These are phyloP conservation scores for Paxillus involutus DNA, from an alignment of 768 basidiomycete genomes.

Conservation along the genomic window DNA sequence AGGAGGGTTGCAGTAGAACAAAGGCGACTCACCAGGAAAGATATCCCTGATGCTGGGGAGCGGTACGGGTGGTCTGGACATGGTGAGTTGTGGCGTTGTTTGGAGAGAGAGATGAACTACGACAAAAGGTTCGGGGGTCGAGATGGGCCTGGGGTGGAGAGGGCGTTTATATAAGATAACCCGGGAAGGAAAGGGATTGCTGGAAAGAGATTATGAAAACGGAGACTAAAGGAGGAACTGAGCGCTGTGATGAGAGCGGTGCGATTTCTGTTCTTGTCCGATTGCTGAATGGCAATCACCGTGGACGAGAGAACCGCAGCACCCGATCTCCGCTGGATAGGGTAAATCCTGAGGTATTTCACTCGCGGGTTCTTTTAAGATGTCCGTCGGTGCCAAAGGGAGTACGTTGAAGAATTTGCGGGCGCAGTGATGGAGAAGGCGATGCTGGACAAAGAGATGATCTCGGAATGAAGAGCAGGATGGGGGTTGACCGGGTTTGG, in stretches of 20 bases:
- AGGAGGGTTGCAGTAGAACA: not conserved
- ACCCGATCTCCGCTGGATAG: conserved; percentile 17
- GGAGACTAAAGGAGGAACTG: conserved; percentile 23
- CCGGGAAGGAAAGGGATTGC: conserved; percentile 2
- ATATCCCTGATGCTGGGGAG: conserved; percentile 55
- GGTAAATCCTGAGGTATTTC: conserved; percentile 21
- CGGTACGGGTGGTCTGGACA: conserved; percentile 29
- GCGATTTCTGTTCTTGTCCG: conserved; percentile 7
- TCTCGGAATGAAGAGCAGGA: not conserved
- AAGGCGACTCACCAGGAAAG: conserved; percentile 45
- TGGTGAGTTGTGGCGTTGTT: not conserved
- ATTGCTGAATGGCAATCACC: conserved; percentile 24
- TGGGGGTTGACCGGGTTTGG: too few species aligned
- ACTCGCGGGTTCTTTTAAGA: conserved; percentile 10
- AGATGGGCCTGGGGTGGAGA: conserved; percentile 5
- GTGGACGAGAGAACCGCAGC: conserved; percentile 11
- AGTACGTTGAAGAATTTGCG: not conserved
- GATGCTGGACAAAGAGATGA: not conserved
- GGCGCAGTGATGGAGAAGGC: not conserved
- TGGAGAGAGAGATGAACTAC: not conserved
- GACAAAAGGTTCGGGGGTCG: conserved; percentile 1
- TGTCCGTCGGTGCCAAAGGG: not conserved
- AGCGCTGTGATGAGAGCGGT: conserved; percentile 18
- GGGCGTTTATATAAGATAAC: conserved; percentile 20
- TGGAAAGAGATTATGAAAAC: conserved; percentile 14